phyloP scores from a whole-genome alignment of 148 eudicot species.

The Rhododendron kiyosumense region DNA sequence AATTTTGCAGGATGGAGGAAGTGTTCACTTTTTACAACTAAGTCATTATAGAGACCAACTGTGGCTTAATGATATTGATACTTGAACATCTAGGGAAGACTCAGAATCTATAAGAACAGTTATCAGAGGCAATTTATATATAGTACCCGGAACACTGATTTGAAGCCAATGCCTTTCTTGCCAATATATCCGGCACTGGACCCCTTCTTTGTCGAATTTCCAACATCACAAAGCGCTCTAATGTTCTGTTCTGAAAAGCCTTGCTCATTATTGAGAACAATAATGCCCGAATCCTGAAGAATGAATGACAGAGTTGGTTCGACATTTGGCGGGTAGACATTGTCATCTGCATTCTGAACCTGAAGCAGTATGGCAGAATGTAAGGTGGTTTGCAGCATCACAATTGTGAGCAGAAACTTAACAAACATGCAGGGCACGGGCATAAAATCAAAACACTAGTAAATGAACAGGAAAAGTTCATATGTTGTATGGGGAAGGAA shows the following conservation, averaged over 20 bases:
- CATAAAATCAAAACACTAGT: not conserved
- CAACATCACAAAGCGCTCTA: conserved; percentile 96
- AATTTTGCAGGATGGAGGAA: not conserved
- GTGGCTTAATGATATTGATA: not conserved
- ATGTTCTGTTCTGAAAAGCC: conserved; percentile 80
- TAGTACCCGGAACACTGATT: conserved; percentile 94
- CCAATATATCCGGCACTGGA: conserved; percentile 85
- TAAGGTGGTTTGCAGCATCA: not conserved
- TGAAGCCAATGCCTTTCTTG: conserved; percentile 97
- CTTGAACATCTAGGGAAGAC: not conserved
- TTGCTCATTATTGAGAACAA: conserved; percentile 77
- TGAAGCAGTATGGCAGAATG: conserved; percentile 21
- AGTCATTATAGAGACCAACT: not conserved
- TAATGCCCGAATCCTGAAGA: conserved; percentile 60
- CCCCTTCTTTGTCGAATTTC: conserved; percentile 93
- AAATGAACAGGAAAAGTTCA: not conserved
- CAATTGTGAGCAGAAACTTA: not conserved
- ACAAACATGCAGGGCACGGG: not conserved
- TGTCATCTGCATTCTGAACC: conserved; percentile 99
- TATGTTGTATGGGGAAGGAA: not conserved
- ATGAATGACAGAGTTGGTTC: conserved; percentile 84
- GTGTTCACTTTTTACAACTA: not conserved
- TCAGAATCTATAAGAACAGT: not conserved
- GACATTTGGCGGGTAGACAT: conserved; percentile 54
- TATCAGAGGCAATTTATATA: not conserved